Conservation (phyloP, 2,329 filamentous ascomycete species). For the Apiospora saccharicola region DNA sequence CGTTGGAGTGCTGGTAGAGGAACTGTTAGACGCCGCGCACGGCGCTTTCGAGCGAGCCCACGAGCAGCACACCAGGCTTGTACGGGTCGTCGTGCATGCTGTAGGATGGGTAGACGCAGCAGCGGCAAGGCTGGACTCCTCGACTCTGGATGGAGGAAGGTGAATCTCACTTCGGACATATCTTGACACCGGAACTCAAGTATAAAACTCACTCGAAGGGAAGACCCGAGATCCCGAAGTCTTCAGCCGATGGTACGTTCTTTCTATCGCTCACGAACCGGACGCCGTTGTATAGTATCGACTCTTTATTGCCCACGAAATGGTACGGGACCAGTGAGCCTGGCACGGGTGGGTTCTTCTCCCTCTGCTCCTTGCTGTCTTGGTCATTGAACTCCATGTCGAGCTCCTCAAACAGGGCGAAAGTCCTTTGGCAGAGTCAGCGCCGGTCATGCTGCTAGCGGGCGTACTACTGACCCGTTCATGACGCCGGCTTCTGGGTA, state of each 20-base stretch:
- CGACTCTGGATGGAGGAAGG: background rate
- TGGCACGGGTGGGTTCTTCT: background rate
- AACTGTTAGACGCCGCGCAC: constrained; percentile 24
- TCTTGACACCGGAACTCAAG: background rate
- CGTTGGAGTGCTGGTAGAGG: background rate
- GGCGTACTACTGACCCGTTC: constrained; percentile 23
- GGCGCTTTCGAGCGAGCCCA: constrained; percentile 41
- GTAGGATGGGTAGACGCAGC: constrained; percentile 48
- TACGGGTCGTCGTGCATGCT: constrained; percentile 36
- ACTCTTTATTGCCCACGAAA: background rate
- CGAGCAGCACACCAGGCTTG: constrained; percentile 43
- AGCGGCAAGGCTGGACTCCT: constrained; percentile 27
- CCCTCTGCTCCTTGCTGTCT: background rate
- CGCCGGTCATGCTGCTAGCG: background rate
- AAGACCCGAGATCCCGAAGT: constrained; percentile 14
- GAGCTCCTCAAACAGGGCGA: constrained; percentile 8
- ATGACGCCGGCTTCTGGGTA: constrained; percentile 34
- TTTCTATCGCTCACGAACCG: background rate
- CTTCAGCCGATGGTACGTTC: background rate
- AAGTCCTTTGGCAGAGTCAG: constrained; percentile 25
- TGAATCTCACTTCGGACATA: background rate
- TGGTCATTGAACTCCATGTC: background rate
- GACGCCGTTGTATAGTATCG: background rate
- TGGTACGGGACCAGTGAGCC: constrained; percentile 2
- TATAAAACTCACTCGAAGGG: background rate